Evolutionary conservation across 2,329 filamentous ascomycete species (phyloP).

Genomic region (Dactylellina haptotyla): DNA sequence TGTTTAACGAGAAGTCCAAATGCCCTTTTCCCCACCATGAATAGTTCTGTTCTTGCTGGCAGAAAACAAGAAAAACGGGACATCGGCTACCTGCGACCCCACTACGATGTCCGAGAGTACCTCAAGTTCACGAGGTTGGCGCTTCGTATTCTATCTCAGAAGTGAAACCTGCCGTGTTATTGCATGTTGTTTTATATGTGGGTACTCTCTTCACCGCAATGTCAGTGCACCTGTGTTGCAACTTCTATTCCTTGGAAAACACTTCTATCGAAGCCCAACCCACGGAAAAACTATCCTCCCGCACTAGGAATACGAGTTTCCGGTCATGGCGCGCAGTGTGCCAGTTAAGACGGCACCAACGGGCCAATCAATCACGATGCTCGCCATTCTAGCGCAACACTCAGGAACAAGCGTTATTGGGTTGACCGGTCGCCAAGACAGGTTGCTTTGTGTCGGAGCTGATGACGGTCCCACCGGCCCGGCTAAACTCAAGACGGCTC

Average conservation of each 20-base stretch:
- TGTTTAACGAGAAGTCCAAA: constrained; percentile 11
- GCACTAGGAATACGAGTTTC: constrained; percentile 44
- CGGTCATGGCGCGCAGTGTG: constrained; percentile 34
- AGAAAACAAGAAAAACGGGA: too few relatives aligned
- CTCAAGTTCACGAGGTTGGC: constrained; percentile 23
- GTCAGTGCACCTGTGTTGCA: constrained; percentile 3
- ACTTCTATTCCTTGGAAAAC: neutral
- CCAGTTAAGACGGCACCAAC: constrained; percentile 13
- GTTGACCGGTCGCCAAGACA: constrained; percentile 16
- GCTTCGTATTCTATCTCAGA: constrained; percentile 30
- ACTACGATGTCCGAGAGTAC: constrained; percentile 14
- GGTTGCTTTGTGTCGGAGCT: constrained; percentile 37
- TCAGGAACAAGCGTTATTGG: neutral
- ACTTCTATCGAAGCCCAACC: neutral
- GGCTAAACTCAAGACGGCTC: constrained; percentile 47
- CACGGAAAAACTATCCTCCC: constrained; percentile 53
- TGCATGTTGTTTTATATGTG: constrained; percentile 50
- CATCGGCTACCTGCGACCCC: too few relatives aligned
- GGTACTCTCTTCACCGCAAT: too few relatives aligned
- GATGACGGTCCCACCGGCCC: constrained; percentile 46
- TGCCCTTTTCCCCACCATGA: constrained; percentile 1
- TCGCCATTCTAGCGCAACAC: constrained; percentile 43
- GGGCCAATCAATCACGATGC: constrained; percentile 19
- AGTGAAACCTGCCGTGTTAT: constrained; percentile 42
- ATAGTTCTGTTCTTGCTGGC: too few relatives aligned